Evolutionary conservation across 306 rosid species (phyloP).

Genomic region (Prunus fruticosa): DNA sequence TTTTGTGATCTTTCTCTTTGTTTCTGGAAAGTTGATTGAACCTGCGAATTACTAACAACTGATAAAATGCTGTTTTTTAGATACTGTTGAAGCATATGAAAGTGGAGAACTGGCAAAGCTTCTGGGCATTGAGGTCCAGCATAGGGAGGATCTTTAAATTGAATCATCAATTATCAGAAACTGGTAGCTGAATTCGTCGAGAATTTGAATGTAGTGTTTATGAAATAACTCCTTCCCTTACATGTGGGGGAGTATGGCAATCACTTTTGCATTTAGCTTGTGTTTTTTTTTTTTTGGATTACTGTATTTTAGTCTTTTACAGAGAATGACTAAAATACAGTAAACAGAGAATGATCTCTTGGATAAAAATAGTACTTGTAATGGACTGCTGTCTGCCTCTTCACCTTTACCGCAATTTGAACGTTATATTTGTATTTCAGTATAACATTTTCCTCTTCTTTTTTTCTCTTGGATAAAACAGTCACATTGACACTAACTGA

Average conservation of each 20-base stretch:
- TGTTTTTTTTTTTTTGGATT: neutral
- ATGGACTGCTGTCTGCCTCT: too few relatives aligned
- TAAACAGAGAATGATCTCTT: neutral
- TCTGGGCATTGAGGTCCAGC: slow-evolving; percentile 50
- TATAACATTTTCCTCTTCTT: too few relatives aligned
- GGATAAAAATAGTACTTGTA: too few relatives aligned
- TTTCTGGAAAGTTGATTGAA: neutral
- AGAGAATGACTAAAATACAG: too few relatives aligned
- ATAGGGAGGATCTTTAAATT: slow-evolving; percentile 53
- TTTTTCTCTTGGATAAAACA: too few relatives aligned
- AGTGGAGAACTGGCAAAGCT: slow-evolving; percentile 67
- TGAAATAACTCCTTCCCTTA: neutral
- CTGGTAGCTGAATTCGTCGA: neutral
- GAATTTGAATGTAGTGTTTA: neutral
- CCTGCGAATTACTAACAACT: neutral
- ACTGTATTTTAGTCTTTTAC: neutral
- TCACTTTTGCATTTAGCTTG: neutral
- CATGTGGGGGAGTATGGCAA: neutral
- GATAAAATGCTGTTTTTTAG: slow-evolving; percentile 40
- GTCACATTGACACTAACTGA: too few relatives aligned
- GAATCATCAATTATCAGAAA: neutral
- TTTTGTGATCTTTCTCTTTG: neutral
- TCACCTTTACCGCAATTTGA: too few relatives aligned
- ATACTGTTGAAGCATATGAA: slow-evolving; percentile 70
- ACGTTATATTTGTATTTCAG: too few relatives aligned